phyloP scores from a whole-genome alignment of 495 filamentous ascomycete genomes.

The Diplogelasinospora grovesii region DNA sequence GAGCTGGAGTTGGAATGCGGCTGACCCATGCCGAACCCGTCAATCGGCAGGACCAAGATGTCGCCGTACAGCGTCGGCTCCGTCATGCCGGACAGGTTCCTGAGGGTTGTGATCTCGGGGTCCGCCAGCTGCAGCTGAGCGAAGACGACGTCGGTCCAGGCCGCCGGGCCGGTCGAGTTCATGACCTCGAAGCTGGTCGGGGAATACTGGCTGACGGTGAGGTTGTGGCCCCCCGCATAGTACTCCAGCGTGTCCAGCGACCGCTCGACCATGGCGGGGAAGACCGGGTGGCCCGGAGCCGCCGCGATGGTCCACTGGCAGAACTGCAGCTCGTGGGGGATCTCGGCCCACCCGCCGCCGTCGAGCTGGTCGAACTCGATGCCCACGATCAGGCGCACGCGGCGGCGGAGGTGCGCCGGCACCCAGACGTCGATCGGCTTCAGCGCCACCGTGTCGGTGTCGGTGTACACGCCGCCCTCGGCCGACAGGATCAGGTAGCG shows the following conservation, averaged over 20 bases:
- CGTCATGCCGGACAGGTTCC: slow-evolving; percentile 17
- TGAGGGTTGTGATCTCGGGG: slow-evolving; percentile 4
- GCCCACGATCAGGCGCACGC: slow-evolving; percentile 27
- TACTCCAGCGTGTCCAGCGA: slow-evolving; percentile 27
- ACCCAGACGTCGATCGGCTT: slow-evolving; percentile 39
- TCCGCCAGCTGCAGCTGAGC: slow-evolving; percentile 15
- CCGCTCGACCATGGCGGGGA: slow-evolving; percentile 27
- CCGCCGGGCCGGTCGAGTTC: slow-evolving; percentile 24
- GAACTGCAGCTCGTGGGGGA: slow-evolving; percentile 31
- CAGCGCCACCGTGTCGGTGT: slow-evolving; percentile 47
- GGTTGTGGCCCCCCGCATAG: slow-evolving; percentile 17
- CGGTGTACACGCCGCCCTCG: slow-evolving; percentile 47
- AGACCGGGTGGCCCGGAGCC: slow-evolving; percentile 30
- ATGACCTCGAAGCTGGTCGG: slow-evolving; percentile 21
- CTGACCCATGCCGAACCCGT: slow-evolving; percentile 25
- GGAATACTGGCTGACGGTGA: slow-evolving; percentile 22
- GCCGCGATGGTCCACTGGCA: slow-evolving; percentile 39
- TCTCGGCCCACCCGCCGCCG: slow-evolving; percentile 16
- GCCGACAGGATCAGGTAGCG: slow-evolving; percentile 45
- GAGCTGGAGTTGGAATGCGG: slow-evolving; percentile 20
- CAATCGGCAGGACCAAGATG: slow-evolving; percentile 22
- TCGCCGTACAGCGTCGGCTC: slow-evolving; percentile 21
- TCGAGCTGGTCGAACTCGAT: slow-evolving; percentile 31
- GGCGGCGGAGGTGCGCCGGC: slow-evolving; percentile 28
- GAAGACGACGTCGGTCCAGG: slow-evolving; percentile 23